Base-by-base conservation (phyloP, 805 yeast species). In the Candida alai region DNA sequence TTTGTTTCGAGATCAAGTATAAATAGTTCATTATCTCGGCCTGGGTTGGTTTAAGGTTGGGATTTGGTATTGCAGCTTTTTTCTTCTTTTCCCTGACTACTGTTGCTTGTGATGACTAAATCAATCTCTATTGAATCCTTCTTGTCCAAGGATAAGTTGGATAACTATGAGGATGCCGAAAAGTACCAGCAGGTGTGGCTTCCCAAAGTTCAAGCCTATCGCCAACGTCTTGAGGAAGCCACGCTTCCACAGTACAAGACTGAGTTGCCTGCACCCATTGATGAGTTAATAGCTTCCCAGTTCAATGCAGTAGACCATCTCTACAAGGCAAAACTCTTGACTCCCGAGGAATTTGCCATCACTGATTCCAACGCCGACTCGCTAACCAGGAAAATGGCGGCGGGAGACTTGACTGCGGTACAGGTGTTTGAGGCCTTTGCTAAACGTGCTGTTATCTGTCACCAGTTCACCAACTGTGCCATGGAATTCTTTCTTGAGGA, bases 401-500 rank as follows among this genome's bases (percentile, higher is more conserved):
- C 33, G 12, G 66, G 68, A 4, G 54, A 59, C 29, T 54, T 54
- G 36, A 42, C 60, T 8, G 40, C 65, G 1, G 70, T 61, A 6
- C 54, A 61, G 37, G 69, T 62, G 16, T 60, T 55, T 40, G 58
- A 62, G 42, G 70, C 73, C 3, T 66, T 51, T 46, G 68, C 68
- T 22, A 60, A 60, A 34, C 56, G 71, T 48, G 69, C 62, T 9
- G 52, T 59, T 11, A 62, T 66, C 37, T 60, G 62, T 10, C 70
- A 66, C 32, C 73, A 66, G 43, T 59, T 66, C 47, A 64, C 70
- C 41, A 64, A 67, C 37, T 63, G 70, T 46, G 68, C 68, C 13
- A 36, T 60, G 51, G 67, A 62, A 38, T 45, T 60, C 34, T 78
- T 82, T 49, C 60, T 75, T 23, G 76, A 74, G 7, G 73, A 75